A percentile compares a stretch with the other conserved stretches of the same genome.
Evolutionary conservation across 2,329 filamentous ascomycete genomes (phyloP).

Genomic region (Aspergillus unguis): DNA sequence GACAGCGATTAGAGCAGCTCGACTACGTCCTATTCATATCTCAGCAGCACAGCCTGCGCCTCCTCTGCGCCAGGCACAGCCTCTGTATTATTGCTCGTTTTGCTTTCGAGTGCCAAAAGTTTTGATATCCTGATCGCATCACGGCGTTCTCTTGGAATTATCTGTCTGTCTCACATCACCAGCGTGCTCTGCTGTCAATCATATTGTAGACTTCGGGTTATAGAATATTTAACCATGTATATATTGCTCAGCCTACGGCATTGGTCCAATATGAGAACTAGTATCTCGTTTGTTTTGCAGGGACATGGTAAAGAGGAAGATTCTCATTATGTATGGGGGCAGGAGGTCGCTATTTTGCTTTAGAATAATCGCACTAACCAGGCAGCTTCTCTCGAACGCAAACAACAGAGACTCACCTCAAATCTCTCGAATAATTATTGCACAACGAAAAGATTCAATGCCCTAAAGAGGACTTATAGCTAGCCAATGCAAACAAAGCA

Average conservation of each 20-base stretch:
- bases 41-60: no score
- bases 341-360: no score
- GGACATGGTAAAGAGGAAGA: no score
- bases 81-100: not conserved
- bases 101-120: conserved; percentile 12
- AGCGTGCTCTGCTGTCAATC: not conserved
- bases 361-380: no score
- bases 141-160: conserved; percentile 2
- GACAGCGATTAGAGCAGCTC: conserved; percentile 12
- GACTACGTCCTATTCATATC: not conserved
- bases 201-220: not conserved
- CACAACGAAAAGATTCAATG: no score
- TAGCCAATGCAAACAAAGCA: conserved; percentile 30
- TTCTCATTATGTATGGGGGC: no score
- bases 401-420: no score
- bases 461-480: no score
- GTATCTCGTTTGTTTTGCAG: no score
- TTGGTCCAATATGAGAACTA: no score
- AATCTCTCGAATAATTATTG: no score
- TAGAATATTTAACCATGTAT: not conserved
- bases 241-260: not conserved
- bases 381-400: no score
- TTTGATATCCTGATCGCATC: conserved; percentile 16
- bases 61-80: not conserved
- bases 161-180: not conserved